Evolutionary conservation across 2,329 filamentous ascomycete genomes (phyloP), one percentile per base, ranked within the genome.

Genomic region (Periconia sp.): DNA sequence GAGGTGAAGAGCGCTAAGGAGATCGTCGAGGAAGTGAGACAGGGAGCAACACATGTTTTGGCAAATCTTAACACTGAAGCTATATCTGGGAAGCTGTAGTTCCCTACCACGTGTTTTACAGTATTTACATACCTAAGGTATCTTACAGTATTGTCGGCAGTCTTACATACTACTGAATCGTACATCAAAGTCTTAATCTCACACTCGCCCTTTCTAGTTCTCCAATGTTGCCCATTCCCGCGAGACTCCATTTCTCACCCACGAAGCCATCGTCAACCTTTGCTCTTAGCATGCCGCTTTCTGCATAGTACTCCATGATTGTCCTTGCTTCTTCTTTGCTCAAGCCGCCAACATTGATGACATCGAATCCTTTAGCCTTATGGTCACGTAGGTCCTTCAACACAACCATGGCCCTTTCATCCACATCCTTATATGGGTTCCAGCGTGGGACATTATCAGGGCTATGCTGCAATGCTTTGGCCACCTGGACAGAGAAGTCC

Each of bases 291-390:
- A 96, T 77, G 10, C 92, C 94, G 68, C 89, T 95, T 24, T 83
- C 84, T 4, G 89, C 91, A 78, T 92, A 97, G 74, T 96, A 97
- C 75, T 96, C 91, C 84, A 97, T 86, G 57, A 95, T 76, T 1
- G 84, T 80, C 46, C 86, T 82, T 9, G 89, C 85, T 73, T 97
- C 92, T 2, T 79, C 73, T 71, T 86, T 88, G 58, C 76, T 86
- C 54, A 96, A 61, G 7, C 89, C 87, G 29, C 80, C 78, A 15
- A 96, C 65, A 15, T 81, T 78, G 56, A 78, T 69, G 3, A 81
- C 65, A 22, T 76, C 70, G 2, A 68, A 66, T 6, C 63, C 63
- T 39, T 70, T 67, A 52, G 29, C 18, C 11, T 51, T 56, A 16
- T 50, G 52, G n/a, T 39, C 45, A 16, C 46, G 44, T 10, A 81